Base-by-base conservation (phyloP, 1,284 basidiomycete species). In the Cutaneotrichosporon sp. region DNA sequence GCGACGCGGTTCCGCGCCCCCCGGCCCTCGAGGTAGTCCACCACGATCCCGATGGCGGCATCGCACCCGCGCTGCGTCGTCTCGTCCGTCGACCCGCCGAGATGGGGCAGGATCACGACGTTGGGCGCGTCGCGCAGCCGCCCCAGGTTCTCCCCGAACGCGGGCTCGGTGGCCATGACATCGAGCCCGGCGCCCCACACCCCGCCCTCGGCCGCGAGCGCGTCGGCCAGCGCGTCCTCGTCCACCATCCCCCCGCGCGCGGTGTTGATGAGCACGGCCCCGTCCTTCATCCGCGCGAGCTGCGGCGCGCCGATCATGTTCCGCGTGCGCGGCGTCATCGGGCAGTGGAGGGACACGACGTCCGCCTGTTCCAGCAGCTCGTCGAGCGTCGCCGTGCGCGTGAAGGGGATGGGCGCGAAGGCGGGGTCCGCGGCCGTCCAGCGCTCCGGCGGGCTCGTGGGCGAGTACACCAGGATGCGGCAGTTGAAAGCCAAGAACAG, bases 151-250 rank as follows among this genome's bases (percentile, higher is more conserved):
- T 73, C 73, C 1, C 67, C 70, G 36, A 50, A 62, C 13, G 75
- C 72, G 6, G 78, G 78, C 56, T 80, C 78, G 31, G 62, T 72
- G 56, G 80, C 80, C 52, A 81, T 79, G 3, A 84, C 83, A 63
- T 84, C 84, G 7, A 84, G 64, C 0, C 81, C 84, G 0, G 83
- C 83, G 83, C 1, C 75, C 81, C n/a, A 85, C 70, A 29, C 59
- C 52, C 2, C 78, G 78, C 4, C 47, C 47, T 50, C 47, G 3
- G 8, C 14, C 27, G 69, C 65, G 7, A 85, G 64, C 0, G 82
- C 82, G 8, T 67, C 59, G 13, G 76, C 80, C 24, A 85, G 71
- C 1, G 83, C 83, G 1, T 62, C 66, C 63, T 82, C 81, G 56
- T 82, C 77, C n/a, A 83, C 70, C 13, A 83, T 76, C 5, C 77